These are phyloP conservation scores for Penicillium palitans DNA, from an alignment of 2,329 filamentous ascomycete genomes.

Conservation along the genomic window DNA sequence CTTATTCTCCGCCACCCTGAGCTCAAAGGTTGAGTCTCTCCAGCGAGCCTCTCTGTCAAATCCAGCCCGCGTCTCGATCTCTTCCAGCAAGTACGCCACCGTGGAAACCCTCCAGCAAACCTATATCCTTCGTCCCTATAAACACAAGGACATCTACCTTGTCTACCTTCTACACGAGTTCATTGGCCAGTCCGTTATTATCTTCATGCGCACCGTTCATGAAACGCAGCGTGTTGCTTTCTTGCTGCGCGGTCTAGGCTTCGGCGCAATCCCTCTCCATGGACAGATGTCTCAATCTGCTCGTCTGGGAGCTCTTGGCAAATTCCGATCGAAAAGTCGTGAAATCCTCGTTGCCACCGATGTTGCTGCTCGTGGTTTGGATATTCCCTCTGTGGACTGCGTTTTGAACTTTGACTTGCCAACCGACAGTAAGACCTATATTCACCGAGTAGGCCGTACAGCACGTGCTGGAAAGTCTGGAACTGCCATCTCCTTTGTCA, in stretches of 20 bases:
- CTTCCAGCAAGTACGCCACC: conserved; percentile 81
- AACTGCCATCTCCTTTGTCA: conserved; percentile 72
- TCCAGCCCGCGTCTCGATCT: conserved; percentile 79
- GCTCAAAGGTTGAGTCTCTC: conserved; percentile 85
- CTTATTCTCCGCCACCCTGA: conserved; percentile 93
- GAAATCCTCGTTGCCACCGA: conserved; percentile 89
- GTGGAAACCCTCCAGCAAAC: conserved; percentile 84
- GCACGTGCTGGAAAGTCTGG: conserved; percentile 84
- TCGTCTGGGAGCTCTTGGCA: conserved; percentile 82
- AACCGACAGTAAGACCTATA: conserved; percentile 83
- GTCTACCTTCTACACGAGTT: conserved; percentile 85
- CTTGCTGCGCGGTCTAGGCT: conserved; percentile 78
- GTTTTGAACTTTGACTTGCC: conserved; percentile 86
- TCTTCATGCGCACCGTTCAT: conserved; percentile 90
- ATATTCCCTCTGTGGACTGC: conserved; percentile 87
- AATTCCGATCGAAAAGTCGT: conserved; percentile 78
- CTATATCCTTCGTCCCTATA: conserved; percentile 82
- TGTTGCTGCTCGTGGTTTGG: conserved; percentile 87
- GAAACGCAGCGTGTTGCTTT: conserved; percentile 86
- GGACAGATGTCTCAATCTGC: conserved; percentile 86
- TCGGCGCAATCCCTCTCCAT: conserved; percentile 88
- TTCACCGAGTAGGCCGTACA: conserved; percentile 85
- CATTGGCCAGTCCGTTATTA: conserved; percentile 79
- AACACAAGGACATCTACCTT: conserved; percentile 86
- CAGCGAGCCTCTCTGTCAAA: conserved; percentile 86